phyloP scores from a whole-genome alignment of 805 yeast species.

The Ogataea populi-albae region DNA sequence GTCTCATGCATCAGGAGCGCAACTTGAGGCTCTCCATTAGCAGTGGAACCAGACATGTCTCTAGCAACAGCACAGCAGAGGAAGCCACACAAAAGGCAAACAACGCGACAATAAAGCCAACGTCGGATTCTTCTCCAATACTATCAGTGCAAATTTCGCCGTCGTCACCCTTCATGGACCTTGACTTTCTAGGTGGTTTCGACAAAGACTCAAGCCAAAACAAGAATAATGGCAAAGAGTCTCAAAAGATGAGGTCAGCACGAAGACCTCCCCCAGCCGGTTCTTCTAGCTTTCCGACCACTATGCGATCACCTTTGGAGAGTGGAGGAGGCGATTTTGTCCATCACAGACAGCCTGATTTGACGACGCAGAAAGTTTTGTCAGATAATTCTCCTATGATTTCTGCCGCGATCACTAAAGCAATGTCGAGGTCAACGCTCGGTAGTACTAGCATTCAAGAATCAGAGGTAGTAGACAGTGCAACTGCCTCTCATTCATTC shows the following conservation, averaged over 20 bases:
- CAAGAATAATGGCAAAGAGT: neutral
- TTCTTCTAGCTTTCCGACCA: neutral
- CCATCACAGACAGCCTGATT: conserved; percentile 1
- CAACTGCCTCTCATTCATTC: conserved; percentile 3
- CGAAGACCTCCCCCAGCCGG: conserved; percentile 1
- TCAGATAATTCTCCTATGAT: conserved; percentile 31
- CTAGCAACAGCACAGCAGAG: conserved; percentile 17
- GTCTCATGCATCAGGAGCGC: conserved; percentile 47
- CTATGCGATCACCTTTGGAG: conserved; percentile 1
- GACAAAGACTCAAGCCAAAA: no score
- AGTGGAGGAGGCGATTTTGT: neutral
- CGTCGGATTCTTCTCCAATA: conserved; percentile 11
- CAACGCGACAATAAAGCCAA: conserved; percentile 34
- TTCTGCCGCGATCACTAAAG: conserved; percentile 34
- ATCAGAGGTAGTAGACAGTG: no score
- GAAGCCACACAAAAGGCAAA: conserved; percentile 29
- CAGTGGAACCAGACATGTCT: neutral
- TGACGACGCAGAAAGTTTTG: conserved; percentile 17
- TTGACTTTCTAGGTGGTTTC: conserved; percentile 11
- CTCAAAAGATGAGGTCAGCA: neutral
- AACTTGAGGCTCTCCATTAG: conserved; percentile 18
- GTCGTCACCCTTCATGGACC: conserved; percentile 16
- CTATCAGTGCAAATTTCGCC: conserved; percentile 17
- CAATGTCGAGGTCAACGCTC: conserved; percentile 29
- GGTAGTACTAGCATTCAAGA: no score